These are phyloP conservation scores for Thermochaetoides thermophila DNA, from an alignment of 495 filamentous ascomycete species.

Conservation along the genomic window DNA sequence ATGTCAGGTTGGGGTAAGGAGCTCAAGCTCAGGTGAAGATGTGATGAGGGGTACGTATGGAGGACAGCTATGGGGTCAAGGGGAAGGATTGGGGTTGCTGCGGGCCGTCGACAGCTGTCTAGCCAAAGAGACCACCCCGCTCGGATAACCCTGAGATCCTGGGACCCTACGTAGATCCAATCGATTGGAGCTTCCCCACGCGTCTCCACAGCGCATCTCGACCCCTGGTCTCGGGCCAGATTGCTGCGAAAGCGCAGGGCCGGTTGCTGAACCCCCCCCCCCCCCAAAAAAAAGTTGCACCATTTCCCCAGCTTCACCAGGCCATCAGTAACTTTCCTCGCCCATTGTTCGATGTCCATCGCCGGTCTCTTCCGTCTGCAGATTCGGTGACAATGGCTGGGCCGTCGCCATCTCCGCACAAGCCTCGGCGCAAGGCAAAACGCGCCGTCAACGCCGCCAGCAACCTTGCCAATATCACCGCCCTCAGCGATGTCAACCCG, in stretches of 20 bases:
- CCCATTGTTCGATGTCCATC: constrained; percentile 12
- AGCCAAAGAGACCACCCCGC: no score
- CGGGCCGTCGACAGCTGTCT: no score
- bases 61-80: background rate
- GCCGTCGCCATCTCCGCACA: constrained; percentile 30
- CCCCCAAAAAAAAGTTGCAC: constrained; percentile 1
- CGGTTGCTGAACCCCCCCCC: no score
- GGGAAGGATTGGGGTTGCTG: no score
- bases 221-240: constrained; percentile 8
- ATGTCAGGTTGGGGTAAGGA: no score
- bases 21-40: no score
- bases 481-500: constrained; percentile 3
- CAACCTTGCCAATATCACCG: constrained; percentile 5
- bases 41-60: background rate
- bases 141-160: no score
- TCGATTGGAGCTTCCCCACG: constrained; percentile 1
- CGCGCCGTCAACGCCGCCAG: constrained; percentile 18
- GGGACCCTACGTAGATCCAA: no score
- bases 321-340: background rate
- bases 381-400: constrained; percentile 27
- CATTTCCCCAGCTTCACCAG: background rate
- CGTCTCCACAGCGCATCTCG: background rate
- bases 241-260: no score
- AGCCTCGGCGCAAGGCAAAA: constrained; percentile 35
- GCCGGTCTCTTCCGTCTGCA: constrained; percentile 3